A percentile compares a stretch with the other conserved stretches of the same genome.
Conservation (phyloP, 352 stramenopile species). For the Globisporangium splendens region DNA sequence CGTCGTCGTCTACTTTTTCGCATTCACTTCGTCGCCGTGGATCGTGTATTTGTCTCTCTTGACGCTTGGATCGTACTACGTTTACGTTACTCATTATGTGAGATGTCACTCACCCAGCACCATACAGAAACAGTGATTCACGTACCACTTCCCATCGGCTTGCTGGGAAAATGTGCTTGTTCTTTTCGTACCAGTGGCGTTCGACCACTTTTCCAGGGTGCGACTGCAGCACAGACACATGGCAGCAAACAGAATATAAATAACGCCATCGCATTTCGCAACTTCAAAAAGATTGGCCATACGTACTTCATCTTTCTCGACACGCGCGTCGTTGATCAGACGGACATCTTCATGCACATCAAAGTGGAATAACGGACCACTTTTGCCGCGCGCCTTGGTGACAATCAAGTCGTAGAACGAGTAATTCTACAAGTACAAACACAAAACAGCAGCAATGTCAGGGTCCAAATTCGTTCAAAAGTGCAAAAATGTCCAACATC, state of each 20-base stretch:
- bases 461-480: too few relatives aligned
- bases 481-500: background rate
- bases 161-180: constrained; percentile 99
- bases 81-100: background rate
- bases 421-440: constrained; percentile 70
- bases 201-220: constrained; percentile 98
- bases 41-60: constrained; percentile 84
- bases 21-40: constrained; percentile 57
- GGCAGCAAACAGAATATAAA: background rate
- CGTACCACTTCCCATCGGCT: constrained; percentile 95
- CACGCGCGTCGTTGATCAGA: constrained; percentile 88
- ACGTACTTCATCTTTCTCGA: constrained; percentile 95
- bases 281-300: background rate
- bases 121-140: background rate
- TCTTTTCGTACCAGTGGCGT: constrained; percentile 97
- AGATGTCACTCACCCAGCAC: background rate
- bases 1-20: constrained; percentile 24
- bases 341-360: constrained; percentile 93
- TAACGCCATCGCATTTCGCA: background rate
- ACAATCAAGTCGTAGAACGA: constrained; percentile 99
- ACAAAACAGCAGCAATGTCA: constrained; percentile 11
- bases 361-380: constrained; percentile 97
- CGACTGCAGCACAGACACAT: constrained; percentile 40
- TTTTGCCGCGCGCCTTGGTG: constrained; percentile 96
- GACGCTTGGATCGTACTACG: constrained; percentile 72